Base-by-base conservation (phyloP, 1,139 yeast species). In the Lodderomyces jiufengensis region DNA sequence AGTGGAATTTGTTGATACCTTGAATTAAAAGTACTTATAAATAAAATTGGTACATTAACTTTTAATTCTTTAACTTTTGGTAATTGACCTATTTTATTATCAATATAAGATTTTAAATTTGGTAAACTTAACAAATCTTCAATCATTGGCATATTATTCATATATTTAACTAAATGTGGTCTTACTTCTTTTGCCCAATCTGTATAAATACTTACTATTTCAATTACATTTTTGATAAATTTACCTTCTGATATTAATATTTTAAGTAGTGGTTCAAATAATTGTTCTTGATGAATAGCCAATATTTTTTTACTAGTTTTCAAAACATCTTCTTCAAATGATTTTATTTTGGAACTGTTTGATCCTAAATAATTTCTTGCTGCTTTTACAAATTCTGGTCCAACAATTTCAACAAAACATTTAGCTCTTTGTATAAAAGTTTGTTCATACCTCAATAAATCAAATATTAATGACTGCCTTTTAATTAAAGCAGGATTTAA, bases 401-500 rank as follows among this genome's bases (percentile, higher is more conserved):
- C 73, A 5, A 66, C 74, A 9, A 52, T 40, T 23, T 76, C 75
- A 3, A 83, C 67, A 41, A 85, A 81, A 6, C 84, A 77, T 44
- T 71, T 69, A 3, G 90, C 81, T 50, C 87, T 73, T 38, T 76
- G 78, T 21, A 85, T 72, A 40, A 83, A 84, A n/a, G 78, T 74
- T 47, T 83, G 88, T 46, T 86, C 95, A 36, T 80, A 76, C 39
- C 81, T 70, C 24, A 87, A 75, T 32, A 86, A 61, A 52, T 87
- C 95, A 56, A 84, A 90, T 5, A 86, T 74, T 34, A 81, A 78
- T 36, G 86, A 82, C 53, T 87, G 95, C 27, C 81, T 70, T 50
- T 78, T 79, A 9, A 82, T 67, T 34, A 78, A 76, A 9, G 61
- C 62, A 21, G 74, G 76, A 39, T 76, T 82, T 10, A 80, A 63